Base-by-base conservation (phyloP, 2,329 filamentous ascomycete species). In the Chalaropsis thielavioides region DNA sequence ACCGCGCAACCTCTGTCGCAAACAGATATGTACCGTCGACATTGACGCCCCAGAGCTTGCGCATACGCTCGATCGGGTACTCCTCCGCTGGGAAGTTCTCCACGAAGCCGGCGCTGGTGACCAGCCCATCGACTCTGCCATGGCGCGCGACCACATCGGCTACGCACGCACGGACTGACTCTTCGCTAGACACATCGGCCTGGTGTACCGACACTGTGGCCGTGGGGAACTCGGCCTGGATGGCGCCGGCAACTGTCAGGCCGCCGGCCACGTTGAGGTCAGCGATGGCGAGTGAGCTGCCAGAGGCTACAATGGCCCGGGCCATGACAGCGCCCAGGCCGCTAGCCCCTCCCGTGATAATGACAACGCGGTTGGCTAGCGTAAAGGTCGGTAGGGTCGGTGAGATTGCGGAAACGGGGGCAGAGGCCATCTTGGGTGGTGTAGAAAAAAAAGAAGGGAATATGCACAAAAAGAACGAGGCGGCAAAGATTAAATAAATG, bases 91-190 rank as follows among this genome's bases (percentile, higher is more conserved):
- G 88, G 72, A 91, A 95, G 79, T 96, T 96, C 79, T 96, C 92
- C 15, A 90, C 94, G 78, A 97, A 96, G 58, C 92, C 92, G 61
- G 92, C 92, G n/a, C 90, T 95, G 31, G 92, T 96, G 71, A 97
- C 92, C 31, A 97, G 82, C 75, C 90, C 87, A 76, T 96, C 91
- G 70, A 96, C 90, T 75, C 88, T 87, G 75, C 87, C 86, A 73
- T 96, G 92, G 67, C 82, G 76, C 61, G 78, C 71, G 62, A 92
- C 63, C 13, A 61, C 66, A 1, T 35, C 59, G 3, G 58, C 60
- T 51, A 65, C 65, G 27, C 60, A 38, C 19, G 35, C 27, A 22
- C 40, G 11, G 35, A 67, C 54, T 22, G 61, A 60, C 17, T 46
- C 66, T 6, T 54, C 58, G 24, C 62, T 51, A 15, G 66, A 54